These are phyloP conservation scores for Colletotrichum melonis DNA, from an alignment of 2,329 filamentous ascomycete genomes.

Conservation along the genomic window DNA sequence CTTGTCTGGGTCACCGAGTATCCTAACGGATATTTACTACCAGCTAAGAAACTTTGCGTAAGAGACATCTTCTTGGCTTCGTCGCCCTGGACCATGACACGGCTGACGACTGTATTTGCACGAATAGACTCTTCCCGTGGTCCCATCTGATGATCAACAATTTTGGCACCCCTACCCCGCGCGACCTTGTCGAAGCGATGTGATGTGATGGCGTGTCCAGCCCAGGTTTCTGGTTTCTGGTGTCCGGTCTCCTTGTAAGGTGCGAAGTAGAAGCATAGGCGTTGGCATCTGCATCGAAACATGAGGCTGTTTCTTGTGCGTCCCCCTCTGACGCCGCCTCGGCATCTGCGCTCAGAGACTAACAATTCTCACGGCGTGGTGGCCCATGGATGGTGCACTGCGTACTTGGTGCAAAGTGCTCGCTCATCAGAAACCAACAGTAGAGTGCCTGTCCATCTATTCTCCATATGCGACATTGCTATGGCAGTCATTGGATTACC, in stretches of 20 bases:
- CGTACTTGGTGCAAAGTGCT: neutral
- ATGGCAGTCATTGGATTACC: neutral
- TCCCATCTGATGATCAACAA: slow-evolving; percentile 3
- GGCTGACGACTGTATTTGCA: neutral
- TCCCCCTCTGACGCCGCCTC: slow-evolving; percentile 31
- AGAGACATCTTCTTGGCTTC: neutral
- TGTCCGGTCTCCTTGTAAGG: neutral
- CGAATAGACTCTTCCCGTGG: neutral
- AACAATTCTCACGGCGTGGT: neutral
- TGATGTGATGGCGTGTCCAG: slow-evolving; percentile 7
- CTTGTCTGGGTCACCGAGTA: neutral
- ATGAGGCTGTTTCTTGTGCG: slow-evolving; percentile 45
- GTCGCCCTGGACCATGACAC: neutral
- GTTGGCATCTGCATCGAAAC: slow-evolving; percentile 45
- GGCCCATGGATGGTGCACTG: neutral
- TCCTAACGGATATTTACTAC: neutral
- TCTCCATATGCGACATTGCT: neutral
- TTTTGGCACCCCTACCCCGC: neutral
- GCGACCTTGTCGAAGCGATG: neutral
- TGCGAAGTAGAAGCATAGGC: neutral
- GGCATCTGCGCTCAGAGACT: slow-evolving; percentile 29
- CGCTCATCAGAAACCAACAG: neutral
- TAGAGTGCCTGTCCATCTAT: neutral
- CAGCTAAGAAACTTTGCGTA: neutral
- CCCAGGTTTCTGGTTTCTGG: slow-evolving; percentile 3